A percentile compares a stretch with the other conserved stretches of the same genome.
These are phyloP conservation scores for Akanthomyces dipterigenus DNA, from an alignment of 2,329 filamentous ascomycete genomes.

Conservation along the genomic window DNA sequence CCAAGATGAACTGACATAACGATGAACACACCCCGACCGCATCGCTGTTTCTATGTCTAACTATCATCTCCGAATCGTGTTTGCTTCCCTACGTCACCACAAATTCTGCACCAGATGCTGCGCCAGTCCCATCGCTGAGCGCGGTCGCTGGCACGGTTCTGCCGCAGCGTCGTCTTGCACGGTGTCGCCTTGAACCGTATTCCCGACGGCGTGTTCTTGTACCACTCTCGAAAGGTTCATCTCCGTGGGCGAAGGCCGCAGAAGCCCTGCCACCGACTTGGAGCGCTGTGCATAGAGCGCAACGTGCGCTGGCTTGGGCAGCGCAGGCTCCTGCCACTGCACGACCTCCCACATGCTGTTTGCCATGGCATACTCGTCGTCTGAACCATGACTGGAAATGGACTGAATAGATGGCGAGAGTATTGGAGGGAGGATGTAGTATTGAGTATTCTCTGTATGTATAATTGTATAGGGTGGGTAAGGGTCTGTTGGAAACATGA, in stretches of 20 bases:
- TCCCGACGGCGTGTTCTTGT: neutral
- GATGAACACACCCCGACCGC: neutral
- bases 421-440: neutral
- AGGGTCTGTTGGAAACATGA: slow-evolving; percentile 28
- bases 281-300: neutral
- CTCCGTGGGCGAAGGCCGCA: neutral
- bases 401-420: slow-evolving; percentile 6
- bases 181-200: neutral
- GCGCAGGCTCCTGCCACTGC: slow-evolving; percentile 4
- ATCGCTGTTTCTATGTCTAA: slow-evolving; percentile 19
- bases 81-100: neutral
- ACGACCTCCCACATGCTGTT: slow-evolving; percentile 18
- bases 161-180: neutral
- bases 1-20: neutral
- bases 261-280: neutral
- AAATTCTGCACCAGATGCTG: neutral
- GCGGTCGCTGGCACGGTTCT: neutral
- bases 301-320: neutral
- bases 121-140: neutral
- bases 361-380: slow-evolving; percentile 10
- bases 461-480: slow-evolving; percentile 27
- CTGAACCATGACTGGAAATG: neutral
- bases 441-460: slow-evolving; percentile 23
- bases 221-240: neutral
- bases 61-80: neutral